phyloP scores from a whole-genome alignment of 306 rosid genomes.

The Inga oerstediana region DNA sequence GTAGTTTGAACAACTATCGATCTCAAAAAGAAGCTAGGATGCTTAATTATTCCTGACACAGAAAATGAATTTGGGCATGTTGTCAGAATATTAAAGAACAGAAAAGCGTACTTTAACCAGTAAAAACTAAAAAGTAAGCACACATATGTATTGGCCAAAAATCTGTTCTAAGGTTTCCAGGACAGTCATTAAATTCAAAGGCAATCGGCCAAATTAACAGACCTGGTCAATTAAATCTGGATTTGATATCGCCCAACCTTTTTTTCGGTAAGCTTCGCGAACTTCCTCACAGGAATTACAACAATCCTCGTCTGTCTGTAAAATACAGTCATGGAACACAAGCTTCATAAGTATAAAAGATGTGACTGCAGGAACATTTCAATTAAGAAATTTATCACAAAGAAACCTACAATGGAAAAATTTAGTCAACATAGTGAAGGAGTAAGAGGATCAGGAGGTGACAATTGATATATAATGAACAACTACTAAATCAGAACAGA shows the following conservation, averaged over 20 bases:
- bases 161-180: background rate
- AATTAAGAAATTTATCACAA: conserved; percentile 1
- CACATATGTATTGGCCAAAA: background rate
- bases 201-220: conserved; percentile 39
- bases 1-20: background rate
- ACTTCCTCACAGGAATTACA: conserved; percentile 95
- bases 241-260: conserved; percentile 96
- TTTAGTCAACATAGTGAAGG: background rate
- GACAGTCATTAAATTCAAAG: conserved; percentile 27
- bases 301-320: conserved; percentile 87
- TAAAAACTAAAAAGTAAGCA: background rate
- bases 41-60: background rate
- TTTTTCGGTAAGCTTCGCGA: conserved; percentile 93
- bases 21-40: background rate
- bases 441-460: conserved; percentile 14
- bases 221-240: conserved; percentile 97
- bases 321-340: conserved; percentile 5
- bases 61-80: conserved; percentile 4
- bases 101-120: background rate
- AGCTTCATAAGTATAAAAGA: background rate
- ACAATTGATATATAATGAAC: conserved; percentile 19
- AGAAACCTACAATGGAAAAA: conserved; percentile 12
- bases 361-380: conserved; percentile 21
- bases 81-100: conserved; percentile 1
- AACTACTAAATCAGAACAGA: conserved; percentile 14